Percentiles rank a stretch among this genome's conserved stretches.
Conservation (phyloP, 768 basidiomycete species). For the Paxillus involutus region DNA sequence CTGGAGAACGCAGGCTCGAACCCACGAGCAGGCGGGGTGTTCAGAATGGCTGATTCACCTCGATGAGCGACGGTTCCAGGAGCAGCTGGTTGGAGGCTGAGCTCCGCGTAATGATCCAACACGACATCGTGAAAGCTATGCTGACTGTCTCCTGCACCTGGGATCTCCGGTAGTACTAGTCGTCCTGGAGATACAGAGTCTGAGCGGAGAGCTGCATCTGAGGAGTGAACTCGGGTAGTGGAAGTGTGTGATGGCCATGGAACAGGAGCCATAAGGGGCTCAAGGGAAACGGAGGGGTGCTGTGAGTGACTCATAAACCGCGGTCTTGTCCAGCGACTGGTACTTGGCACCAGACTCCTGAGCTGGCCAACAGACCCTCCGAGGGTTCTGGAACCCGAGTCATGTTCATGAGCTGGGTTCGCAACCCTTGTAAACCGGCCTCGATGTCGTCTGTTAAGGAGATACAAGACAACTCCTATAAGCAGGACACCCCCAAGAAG, state of each 20-base stretch:
- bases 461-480: constrained; percentile 7
- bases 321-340: not conserved
- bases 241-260: constrained; percentile 8
- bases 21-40: constrained; percentile 5
- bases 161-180: not conserved
- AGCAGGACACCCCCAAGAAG: constrained; percentile 15
- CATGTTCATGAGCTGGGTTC: constrained; percentile 6
- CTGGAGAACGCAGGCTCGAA: not conserved
- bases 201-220: not conserved
- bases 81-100: not conserved
- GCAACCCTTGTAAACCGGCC: constrained; percentile 17
- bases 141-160: not conserved
- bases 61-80: not conserved
- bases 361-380: not conserved
- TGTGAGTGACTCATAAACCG: constrained; percentile 5
- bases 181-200: constrained; percentile 2
- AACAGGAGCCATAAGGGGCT: constrained; percentile 21
- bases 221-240: constrained; percentile 2
- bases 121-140: not conserved
- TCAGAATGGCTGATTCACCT: not conserved
- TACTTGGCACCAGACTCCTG: not conserved
- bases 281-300: constrained; percentile 17
- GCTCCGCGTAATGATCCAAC: constrained; percentile 2
- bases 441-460: constrained; percentile 8
- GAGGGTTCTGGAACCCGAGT: not conserved